These are phyloP conservation scores for Tulasnella sp. DNA, from an alignment of 768 basidiomycete species.

Conservation along the genomic window DNA sequence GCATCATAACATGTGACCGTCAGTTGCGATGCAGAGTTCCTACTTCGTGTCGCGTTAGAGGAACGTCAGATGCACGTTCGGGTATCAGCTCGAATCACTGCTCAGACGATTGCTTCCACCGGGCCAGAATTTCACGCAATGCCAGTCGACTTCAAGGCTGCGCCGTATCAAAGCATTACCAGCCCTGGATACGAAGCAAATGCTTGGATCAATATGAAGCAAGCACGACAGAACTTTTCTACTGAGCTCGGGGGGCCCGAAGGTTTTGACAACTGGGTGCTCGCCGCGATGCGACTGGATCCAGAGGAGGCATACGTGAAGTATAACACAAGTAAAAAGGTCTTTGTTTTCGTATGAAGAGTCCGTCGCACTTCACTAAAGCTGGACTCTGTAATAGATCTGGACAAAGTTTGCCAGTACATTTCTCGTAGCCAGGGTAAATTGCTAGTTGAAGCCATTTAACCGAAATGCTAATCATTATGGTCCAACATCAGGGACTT, in stretches of 20 bases:
- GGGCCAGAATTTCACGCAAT: constrained; percentile 46
- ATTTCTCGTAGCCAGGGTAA: constrained; percentile 38
- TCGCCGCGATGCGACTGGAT: constrained; percentile 50
- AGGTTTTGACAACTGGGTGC: constrained; percentile 59
- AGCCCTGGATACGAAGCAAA: constrained; percentile 33
- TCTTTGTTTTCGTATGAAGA: constrained; percentile 17
- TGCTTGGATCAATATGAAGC: constrained; percentile 44
- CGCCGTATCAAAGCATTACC: constrained; percentile 26
- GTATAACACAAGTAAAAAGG: constrained; percentile 60
- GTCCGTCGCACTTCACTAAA: not conserved
- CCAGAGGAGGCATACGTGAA: constrained; percentile 61
- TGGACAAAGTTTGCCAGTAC: constrained; percentile 61
- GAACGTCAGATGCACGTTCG: constrained; percentile 53
- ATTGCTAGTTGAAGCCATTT: constrained; percentile 15
- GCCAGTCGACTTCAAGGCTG: constrained; percentile 23
- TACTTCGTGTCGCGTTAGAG: constrained; percentile 44
- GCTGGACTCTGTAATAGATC: constrained; percentile 35
- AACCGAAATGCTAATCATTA: not conserved
- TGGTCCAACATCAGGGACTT: constrained; percentile 29
- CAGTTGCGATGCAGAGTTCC: constrained; percentile 31
- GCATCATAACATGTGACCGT: not conserved
- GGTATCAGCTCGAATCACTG: constrained; percentile 30
- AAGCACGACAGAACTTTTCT: constrained; percentile 44
- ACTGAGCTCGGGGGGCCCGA: constrained; percentile 35
- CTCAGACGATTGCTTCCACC: constrained; percentile 31